phyloP scores from a whole-genome alignment of 345 rosid species.

The Lagerstroemia speciosa region DNA sequence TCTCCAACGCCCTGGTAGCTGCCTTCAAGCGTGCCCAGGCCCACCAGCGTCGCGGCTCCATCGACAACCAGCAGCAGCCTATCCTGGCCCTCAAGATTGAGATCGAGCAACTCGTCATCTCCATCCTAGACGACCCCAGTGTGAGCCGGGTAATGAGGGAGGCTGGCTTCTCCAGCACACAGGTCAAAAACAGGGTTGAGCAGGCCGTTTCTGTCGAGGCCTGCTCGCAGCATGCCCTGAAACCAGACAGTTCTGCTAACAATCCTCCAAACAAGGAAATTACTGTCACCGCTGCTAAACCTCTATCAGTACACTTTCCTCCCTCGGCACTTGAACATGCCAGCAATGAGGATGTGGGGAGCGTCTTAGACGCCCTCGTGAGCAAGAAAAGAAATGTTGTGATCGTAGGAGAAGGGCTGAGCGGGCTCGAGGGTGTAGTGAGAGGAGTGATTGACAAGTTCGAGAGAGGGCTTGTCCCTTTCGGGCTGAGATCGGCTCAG shows the following conservation, averaged over 20 bases:
- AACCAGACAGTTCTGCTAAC: slow-evolving; percentile 6
- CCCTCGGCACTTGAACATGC: slow-evolving; percentile 10
- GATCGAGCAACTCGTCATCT: slow-evolving; percentile 48
- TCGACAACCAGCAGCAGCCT: slow-evolving; percentile 73
- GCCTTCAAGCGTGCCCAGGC: slow-evolving; percentile 80
- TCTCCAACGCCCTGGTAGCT: slow-evolving; percentile 64
- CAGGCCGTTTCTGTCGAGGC: slow-evolving; percentile 49
- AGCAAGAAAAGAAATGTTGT: slow-evolving; percentile 41
- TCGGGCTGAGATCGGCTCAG: slow-evolving; percentile 34
- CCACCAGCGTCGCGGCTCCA: slow-evolving; percentile 67
- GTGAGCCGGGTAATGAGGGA: slow-evolving; percentile 78
- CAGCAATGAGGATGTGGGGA: slow-evolving; percentile 31
- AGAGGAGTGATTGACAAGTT: slow-evolving; percentile 43
- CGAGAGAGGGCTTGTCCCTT: slow-evolving; percentile 40
- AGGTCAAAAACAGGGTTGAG: slow-evolving; percentile 50
- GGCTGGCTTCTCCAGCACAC: slow-evolving; percentile 70
- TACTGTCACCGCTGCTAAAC: slow-evolving; percentile 5
- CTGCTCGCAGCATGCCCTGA: slow-evolving; percentile 21
- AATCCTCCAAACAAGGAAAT: slow-evolving; percentile 1
- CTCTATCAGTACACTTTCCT: slow-evolving; percentile 18
- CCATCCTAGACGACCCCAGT: slow-evolving; percentile 71
- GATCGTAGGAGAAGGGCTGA: slow-evolving; percentile 39
- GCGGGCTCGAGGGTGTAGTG: slow-evolving; percentile 30
- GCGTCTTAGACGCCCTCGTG: slow-evolving; percentile 32
- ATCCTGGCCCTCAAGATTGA: slow-evolving; percentile 64